Percentiles rank a stretch among this genome's conserved stretches.
These are phyloP conservation scores for Aspergillus terreus DNA, from an alignment of 2,329 filamentous ascomycete species.

Conservation along the genomic window DNA sequence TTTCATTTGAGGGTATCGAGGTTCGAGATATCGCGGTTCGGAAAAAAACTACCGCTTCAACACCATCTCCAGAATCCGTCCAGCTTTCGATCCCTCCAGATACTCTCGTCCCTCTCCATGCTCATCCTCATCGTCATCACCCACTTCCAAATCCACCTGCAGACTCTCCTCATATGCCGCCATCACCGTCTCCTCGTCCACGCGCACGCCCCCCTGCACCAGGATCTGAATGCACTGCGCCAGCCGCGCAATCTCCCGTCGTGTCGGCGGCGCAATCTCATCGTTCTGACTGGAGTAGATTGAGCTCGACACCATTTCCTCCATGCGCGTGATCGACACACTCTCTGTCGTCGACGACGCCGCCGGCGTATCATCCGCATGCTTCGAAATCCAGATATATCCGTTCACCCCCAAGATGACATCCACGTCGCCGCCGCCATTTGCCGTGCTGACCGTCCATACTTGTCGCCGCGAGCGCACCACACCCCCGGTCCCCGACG, in stretches of 20 bases:
- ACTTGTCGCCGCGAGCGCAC: conserved; percentile 81
- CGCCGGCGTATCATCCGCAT: conserved; percentile 55
- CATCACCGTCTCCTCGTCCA: conserved; percentile 87
- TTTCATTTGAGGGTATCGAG: background rate
- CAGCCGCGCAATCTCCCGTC: conserved; percentile 83
- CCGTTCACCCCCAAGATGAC: conserved; percentile 92
- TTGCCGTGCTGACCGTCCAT: conserved; percentile 63
- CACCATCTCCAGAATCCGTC: conserved; percentile 34
- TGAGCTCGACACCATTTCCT: conserved; percentile 78
- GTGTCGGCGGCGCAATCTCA: conserved; percentile 68
- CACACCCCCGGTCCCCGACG: conserved; percentile 71
- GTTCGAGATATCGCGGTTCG: too few species aligned
- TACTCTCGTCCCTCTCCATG: conserved; percentile 40
- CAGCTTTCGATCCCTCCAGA: conserved; percentile 38
- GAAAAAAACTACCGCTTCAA: conserved; percentile 10
- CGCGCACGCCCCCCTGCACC: conserved; percentile 74
- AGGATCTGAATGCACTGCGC: conserved; percentile 77
- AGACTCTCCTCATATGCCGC: conserved; percentile 78
- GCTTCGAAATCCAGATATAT: conserved; percentile 92
- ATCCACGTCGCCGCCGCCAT: conserved; percentile 62
- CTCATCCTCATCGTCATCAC: conserved; percentile 36
- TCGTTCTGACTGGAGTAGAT: conserved; percentile 98
- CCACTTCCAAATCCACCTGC: conserved; percentile 55
- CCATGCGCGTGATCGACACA: conserved; percentile 73
- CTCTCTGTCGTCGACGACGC: conserved; percentile 46